Conservation (phyloP, 2,329 filamentous ascomycete species). For the Alternaria arborescens region DNA sequence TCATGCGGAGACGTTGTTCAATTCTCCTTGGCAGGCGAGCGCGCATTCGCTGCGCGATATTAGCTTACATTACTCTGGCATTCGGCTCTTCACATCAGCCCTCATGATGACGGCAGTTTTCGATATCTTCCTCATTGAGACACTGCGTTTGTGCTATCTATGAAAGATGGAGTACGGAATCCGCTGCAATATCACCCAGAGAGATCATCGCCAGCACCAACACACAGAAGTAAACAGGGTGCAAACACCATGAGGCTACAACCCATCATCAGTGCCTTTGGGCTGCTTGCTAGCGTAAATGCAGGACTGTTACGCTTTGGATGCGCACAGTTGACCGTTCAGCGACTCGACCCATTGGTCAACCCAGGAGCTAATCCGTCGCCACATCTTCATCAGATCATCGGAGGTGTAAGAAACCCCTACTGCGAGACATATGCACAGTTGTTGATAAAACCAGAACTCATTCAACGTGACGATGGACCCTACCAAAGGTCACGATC, state of each 20-base stretch:
- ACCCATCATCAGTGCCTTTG: conserved; percentile 24
- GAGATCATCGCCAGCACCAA: not conserved
- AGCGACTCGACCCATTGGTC: conserved; percentile 42
- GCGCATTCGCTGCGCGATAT: conserved; percentile 22
- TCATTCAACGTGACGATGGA: conserved; percentile 59
- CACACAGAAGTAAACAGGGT: not conserved
- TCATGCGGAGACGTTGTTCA: conserved; percentile 1
- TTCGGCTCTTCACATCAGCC: conserved; percentile 13
- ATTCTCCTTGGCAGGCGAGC: conserved; percentile 19
- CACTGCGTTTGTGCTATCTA: not conserved
- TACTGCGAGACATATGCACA: not conserved
- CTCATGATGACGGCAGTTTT: conserved; percentile 12
- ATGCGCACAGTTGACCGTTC: conserved; percentile 36
- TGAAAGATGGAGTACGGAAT: not conserved
- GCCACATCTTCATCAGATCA: conserved; percentile 53
- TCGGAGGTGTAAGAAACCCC: conserved; percentile 46
- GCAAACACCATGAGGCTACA: conserved; percentile 28
- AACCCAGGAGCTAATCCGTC: conserved; percentile 50
- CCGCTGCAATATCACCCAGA: not conserved
- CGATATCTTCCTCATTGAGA: not conserved
- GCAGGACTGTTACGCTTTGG: conserved; percentile 40
- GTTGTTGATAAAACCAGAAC: conserved; percentile 35
- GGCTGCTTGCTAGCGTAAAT: conserved; percentile 27
- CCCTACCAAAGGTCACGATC: conserved; percentile 32
- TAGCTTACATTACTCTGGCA: conserved; percentile 18